Base-by-base conservation (phyloP, 2,329 filamentous ascomycete species). In the Fusarium mundagurra region DNA sequence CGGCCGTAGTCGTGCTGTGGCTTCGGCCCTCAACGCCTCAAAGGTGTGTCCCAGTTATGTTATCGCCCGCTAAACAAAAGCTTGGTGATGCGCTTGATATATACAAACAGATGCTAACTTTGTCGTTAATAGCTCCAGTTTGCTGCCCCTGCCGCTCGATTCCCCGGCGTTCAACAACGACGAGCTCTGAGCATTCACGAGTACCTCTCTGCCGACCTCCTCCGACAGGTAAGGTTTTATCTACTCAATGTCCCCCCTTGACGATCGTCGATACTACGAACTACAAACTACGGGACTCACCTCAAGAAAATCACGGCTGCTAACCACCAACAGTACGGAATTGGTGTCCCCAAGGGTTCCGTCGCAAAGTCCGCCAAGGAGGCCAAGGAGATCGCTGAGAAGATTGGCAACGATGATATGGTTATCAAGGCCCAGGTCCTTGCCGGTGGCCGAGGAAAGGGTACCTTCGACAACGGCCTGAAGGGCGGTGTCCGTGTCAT, bases 371-470 rank as follows among this genome's bases (percentile, higher is more conserved):
- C 88, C 73, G 90, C 93, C 54, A 91, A 92, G 81, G 96, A 98
- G 88, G 96, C 96, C 77, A 96, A 98, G 90, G 88, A 91, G 80
- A 90, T 98, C 81, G 96, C 96, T 67, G 95, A 96, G 87, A 88
- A 92, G 77, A 96, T 99, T 82, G 93, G 94, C 88, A 93, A 90
- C 80, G 96, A 97, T 83, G 96, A 99, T 85, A 96, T 98, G 91
- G 96, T 99, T 79, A 98, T 99, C 90, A 99, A 99, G 91, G 96
- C 96, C 73, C 96, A 99, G 88, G 96, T 99, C 71, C 93, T 99
- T 74, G 96, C 96, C 73, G 96, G 96, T 86, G 96, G 96, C 76
- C 93, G 96, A 88, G 96, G 96, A 86, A 99, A 99, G 90, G 96
- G 96, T 79, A 92, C 92, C 80, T 99, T 99, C 83, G 95, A 98